Evolutionary conservation across 257 asterid genomes (phyloP).

Genomic region (Solanum stenotomum): DNA sequence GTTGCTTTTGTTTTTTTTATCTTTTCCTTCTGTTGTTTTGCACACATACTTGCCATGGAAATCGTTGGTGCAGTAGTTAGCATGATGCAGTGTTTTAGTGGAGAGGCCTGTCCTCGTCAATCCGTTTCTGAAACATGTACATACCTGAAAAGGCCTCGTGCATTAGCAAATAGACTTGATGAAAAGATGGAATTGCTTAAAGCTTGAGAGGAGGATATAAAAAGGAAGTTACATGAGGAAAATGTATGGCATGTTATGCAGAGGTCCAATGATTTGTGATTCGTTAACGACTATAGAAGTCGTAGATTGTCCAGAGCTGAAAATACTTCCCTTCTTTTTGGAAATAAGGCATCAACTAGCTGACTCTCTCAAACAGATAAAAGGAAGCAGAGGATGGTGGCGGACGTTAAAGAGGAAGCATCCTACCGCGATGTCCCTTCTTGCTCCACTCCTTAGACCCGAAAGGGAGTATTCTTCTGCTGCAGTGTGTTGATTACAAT

Average conservation of each 20-base stretch:
- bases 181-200: constrained; percentile 2
- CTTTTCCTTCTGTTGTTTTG: not conserved
- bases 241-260: not conserved
- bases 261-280: constrained; percentile 15
- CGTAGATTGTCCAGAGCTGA: constrained; percentile 2
- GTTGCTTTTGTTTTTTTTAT: not conserved
- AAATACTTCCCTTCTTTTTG: not conserved
- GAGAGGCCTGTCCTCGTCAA: not conserved
- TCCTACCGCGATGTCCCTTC: not conserved
- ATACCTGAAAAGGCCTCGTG: not conserved
- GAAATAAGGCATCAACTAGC: constrained; percentile 1
- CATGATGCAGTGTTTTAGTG: constrained; percentile 9
- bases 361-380: constrained; percentile 9
- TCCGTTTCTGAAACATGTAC: too few relatives aligned
- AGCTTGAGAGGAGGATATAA: constrained; percentile 14
- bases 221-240: not conserved
- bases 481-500: not conserved
- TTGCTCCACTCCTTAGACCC: not conserved
- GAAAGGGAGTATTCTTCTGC: not conserved
- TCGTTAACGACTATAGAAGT: constrained; percentile 11
- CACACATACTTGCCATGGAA: constrained; percentile 2
- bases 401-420: not conserved
- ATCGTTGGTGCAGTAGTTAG: constrained; percentile 1
- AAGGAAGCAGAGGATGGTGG: constrained; percentile 19
- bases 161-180: too few relatives aligned